Evolutionary conservation across 352 stramenopile genomes (phyloP), one percentile per base, ranked within the genome.

Genomic region (Phytophthora pseudosyringae): DNA sequence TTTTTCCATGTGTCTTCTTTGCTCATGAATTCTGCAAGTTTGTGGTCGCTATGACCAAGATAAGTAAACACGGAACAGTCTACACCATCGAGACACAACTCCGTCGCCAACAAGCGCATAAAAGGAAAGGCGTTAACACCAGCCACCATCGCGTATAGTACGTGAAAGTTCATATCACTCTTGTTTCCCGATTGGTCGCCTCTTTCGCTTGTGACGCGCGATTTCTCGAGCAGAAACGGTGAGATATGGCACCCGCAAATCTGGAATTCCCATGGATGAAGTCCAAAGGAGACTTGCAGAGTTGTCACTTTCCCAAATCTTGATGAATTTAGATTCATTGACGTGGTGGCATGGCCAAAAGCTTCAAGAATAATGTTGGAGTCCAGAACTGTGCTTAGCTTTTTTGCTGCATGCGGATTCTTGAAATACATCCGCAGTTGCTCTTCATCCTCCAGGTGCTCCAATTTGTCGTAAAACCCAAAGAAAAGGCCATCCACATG

Each of bases 361-460:
- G 83, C 80, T 68, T 94, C 85, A 10, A 94, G 67, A n/a, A 94
- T 45, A 35, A 91, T 77, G 26, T 94, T 94, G 12, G 75, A 84
- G 56, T 90, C 80, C 25, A 89, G 51, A 35, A 91, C 75, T 8
- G 68, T 77, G 36, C 77, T 88, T 18, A 91, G 64, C 29, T 90
- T 89, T 39, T 75, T 76, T 11, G 79, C 77, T 12, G 80, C 85
- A 49, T 70, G 73, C 0, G 85, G 83, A 35, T 94, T 94, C 35
- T 78, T 83, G 41, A 92, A 73, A 64, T 92, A 94, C 70, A 94
- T 86, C 16, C 83, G 71, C 26, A 94, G 70, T 50, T 94, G 85
- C 49, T 92, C 85, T 64, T 90, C 81, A 65, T 94, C 85, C 50
- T 91, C 83, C 4, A 94, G 71, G 13, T 75, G 76, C 58, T 94